A percentile compares a stretch with the other conserved stretches of the same genome.
Conservation (phyloP, 768 basidiomycete genomes). For the Pisolithus albus region DNA sequence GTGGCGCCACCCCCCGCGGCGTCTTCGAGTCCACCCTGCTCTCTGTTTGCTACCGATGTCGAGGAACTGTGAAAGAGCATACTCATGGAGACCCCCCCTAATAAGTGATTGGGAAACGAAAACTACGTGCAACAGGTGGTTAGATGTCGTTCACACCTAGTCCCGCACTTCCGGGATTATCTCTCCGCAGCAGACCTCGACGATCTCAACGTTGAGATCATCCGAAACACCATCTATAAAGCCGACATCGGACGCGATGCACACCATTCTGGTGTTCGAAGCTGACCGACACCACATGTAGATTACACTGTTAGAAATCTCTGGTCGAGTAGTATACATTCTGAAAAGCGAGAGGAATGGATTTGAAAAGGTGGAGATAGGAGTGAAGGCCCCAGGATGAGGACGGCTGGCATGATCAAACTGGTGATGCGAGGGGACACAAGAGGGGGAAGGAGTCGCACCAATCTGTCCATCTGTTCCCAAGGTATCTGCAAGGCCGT, state of each 20-base stretch:
- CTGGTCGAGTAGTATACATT: too few relatives aligned
- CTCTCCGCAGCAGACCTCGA: conserved; percentile 93
- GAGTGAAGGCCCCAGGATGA: too few relatives aligned
- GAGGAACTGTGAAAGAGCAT: conserved; percentile 97
- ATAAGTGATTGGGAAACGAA: conserved; percentile 40
- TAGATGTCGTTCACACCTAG: conserved; percentile 26
- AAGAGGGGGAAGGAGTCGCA: too few relatives aligned
- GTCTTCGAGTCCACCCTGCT: conserved; percentile 97
- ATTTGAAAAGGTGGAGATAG: too few relatives aligned
- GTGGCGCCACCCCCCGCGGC: conserved; percentile 94
- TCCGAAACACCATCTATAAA: conserved; percentile 98
- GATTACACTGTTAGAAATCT: too few relatives aligned
- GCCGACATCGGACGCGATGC: conserved; percentile 63
- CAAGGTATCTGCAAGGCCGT: too few relatives aligned
- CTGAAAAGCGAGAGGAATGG: too few relatives aligned
- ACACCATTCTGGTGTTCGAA: conserved; percentile 41
- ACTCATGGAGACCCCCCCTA: conserved; percentile 93
- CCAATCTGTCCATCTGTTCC: too few relatives aligned
- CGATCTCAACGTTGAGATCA: conserved; percentile 99
- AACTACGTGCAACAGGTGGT: background rate
- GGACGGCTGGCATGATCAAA: too few relatives aligned
- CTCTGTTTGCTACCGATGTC: conserved; percentile 97
- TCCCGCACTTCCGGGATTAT: conserved; percentile 95
- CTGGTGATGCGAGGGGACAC: too few relatives aligned
- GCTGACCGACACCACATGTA: too few relatives aligned